These are phyloP conservation scores for Fusarium sp. DNA, from an alignment of 2,329 filamentous ascomycete genomes.

Conservation along the genomic window DNA sequence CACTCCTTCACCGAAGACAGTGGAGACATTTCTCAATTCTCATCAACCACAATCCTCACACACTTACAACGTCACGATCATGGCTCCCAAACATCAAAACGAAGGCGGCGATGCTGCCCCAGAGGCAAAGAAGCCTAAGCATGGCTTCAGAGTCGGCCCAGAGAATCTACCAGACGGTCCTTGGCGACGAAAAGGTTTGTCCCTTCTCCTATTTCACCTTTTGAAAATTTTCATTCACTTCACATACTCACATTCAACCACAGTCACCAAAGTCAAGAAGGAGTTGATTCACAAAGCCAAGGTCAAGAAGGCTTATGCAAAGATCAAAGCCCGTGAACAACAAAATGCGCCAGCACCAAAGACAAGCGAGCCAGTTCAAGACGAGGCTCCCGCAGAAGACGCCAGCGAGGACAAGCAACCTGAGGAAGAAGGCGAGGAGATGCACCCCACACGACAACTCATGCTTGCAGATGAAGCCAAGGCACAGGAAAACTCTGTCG, in stretches of 20 bases:
- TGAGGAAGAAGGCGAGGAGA: conserved; percentile 39
- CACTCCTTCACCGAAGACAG: conserved; percentile 30
- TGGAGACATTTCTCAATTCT: conserved; percentile 34
- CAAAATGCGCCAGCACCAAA: conserved; percentile 38
- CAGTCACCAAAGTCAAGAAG: conserved; percentile 89
- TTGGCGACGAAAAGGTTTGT: conserved; percentile 78
- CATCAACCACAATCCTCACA: conserved; percentile 36
- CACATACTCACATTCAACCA: conserved; percentile 29
- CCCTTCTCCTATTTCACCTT: not conserved
- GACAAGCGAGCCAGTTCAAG: conserved; percentile 18
- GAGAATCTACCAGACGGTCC: conserved; percentile 91
- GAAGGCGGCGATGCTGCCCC: conserved; percentile 46
- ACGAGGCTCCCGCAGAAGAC: conserved; percentile 24
- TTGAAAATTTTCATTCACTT: conserved; percentile 31
- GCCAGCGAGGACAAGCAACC: conserved; percentile 21
- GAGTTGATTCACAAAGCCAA: conserved; percentile 92
- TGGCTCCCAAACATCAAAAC: conserved; percentile 49
- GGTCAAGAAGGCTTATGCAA: conserved; percentile 90
- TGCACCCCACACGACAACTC: conserved; percentile 53
- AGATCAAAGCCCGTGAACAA: conserved; percentile 72
- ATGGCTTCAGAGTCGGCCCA: conserved; percentile 87
- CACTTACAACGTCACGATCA: conserved; percentile 31
- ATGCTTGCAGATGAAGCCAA: conserved; percentile 54
- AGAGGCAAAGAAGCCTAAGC: conserved; percentile 64
- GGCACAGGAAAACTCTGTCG: conserved; percentile 46